Conservation (phyloP, 495 filamentous ascomycete species). For the Penicillium nucicola region DNA sequence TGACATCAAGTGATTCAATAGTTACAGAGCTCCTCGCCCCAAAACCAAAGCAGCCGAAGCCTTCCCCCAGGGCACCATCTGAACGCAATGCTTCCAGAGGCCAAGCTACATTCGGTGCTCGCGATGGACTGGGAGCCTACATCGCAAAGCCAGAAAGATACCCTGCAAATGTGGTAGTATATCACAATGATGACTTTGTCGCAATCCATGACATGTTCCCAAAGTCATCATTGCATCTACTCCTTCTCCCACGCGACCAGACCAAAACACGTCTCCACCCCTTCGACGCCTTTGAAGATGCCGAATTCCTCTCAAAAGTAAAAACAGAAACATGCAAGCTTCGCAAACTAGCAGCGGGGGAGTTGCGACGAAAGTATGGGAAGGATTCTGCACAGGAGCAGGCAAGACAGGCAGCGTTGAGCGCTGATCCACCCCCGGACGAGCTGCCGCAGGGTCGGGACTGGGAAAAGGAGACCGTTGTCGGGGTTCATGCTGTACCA, state of each 20-base stretch:
- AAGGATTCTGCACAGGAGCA: constrained; percentile 58
- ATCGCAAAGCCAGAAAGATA: constrained; percentile 63
- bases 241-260: constrained; percentile 76
- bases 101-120: constrained; percentile 35
- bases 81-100: constrained; percentile 23
- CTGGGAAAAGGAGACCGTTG: constrained; percentile 72
- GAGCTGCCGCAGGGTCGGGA: constrained; percentile 68
- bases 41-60: constrained; percentile 48
- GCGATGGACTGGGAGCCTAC: constrained; percentile 69
- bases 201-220: constrained; percentile 81
- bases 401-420: constrained; percentile 53
- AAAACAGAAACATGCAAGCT: constrained; percentile 58
- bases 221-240: constrained; percentile 79
- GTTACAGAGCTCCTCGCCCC: constrained; percentile 69
- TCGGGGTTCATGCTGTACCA: constrained; percentile 83
- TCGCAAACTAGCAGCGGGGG: constrained; percentile 62
- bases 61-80: constrained; percentile 21
- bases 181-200: constrained; percentile 68
- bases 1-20: constrained; percentile 16
- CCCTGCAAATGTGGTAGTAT: constrained; percentile 61
- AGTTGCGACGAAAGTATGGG: constrained; percentile 71
- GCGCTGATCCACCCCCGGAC: constrained; percentile 35
- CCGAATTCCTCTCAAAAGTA: constrained; percentile 65
- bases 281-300: constrained; percentile 72
- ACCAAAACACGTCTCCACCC: constrained; percentile 64